A percentile compares a stretch with the other conserved stretches of the same genome.
phyloP scores from a whole-genome alignment of 257 asterid species.

The Fraxinus americana region DNA sequence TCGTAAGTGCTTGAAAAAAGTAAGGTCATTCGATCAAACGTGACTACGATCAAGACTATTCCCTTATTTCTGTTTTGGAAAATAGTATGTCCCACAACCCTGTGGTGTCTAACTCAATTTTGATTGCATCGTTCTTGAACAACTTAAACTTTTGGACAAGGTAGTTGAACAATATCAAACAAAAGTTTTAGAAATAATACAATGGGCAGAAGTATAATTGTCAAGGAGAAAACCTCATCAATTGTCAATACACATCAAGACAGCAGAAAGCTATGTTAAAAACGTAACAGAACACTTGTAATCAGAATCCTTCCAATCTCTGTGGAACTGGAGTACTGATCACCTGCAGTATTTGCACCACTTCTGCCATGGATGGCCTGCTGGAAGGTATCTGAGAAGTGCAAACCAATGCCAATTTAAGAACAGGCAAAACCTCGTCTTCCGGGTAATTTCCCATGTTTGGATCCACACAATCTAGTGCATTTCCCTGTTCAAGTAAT shows the following conservation, averaged over 20 bases:
- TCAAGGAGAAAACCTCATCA: not conserved
- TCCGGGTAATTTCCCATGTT: conserved; percentile 68
- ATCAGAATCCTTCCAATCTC: conserved; percentile 41
- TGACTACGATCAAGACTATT: too few species aligned
- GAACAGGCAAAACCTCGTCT: conserved; percentile 82
- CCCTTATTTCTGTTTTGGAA: too few species aligned
- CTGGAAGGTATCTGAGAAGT: conserved; percentile 96
- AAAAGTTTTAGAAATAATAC: not conserved
- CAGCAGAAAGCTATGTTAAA: not conserved
- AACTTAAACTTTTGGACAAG: not conserved
- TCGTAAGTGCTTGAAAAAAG: too few species aligned
- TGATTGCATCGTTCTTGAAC: not conserved
- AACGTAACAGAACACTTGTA: not conserved
- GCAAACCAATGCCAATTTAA: conserved; percentile 85
- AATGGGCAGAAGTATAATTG: not conserved
- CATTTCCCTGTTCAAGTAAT: conserved; percentile 77
- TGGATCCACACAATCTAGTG: conserved; percentile 73
- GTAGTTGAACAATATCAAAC: not conserved
- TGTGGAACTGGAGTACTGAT: conserved; percentile 73
- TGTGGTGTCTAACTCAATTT: too few species aligned
- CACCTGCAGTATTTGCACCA: conserved; percentile 91
- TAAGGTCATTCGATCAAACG: too few species aligned
- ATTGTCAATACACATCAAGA: not conserved
- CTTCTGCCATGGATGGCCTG: conserved; percentile 97
- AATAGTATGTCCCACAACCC: too few species aligned